Base-by-base conservation (phyloP, 352 stramenopile genomes). In the Plasmopara viticola region DNA sequence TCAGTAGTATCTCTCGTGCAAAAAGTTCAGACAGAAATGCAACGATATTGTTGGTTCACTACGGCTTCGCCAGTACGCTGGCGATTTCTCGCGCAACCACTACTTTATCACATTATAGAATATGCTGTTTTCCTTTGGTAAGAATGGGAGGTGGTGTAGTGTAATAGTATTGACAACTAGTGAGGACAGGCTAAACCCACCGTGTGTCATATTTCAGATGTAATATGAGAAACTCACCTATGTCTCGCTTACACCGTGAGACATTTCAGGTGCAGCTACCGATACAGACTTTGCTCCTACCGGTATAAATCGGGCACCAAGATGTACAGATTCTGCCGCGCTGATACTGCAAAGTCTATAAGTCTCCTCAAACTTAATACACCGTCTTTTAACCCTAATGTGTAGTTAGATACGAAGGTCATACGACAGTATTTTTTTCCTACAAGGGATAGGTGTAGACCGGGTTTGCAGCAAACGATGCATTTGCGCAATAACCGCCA, bases 101-200 rank as follows among this genome's bases (percentile, higher is more conserved):
- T 85, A 25, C 35, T 86, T 17, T 50, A 60, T 6, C 74, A 70
- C 47, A 78, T 87, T 51, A 49, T 85, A 38, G 69, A 82, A 48
- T 84, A 65, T 41, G 78, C 74, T n/a, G 51, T 84, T 25, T 84
- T 68, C 47, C 66, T 85, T 1, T 86, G 71, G 73, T 87, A 58
- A 78, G 53, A 58, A 46, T 30, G 15, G 18, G 37, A 47, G 50
- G 18, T 25, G 20, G 20, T 25, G n/a, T n/a, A n/a, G n/a, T n/a
- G n/a, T n/a, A n/a, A n/a, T n/a, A 25, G 30, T n/a, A 25, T 60
- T 60, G 51, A 25, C 1, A 25, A 25, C 20, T 25, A 25, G 20
- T 25, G 20, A 25, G 20, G 20, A 25, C 20, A 25, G 20, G 20
- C 20, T 25, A 25, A 25, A 25, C 20, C 20, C 20, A 25, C 20